Evolutionary conservation across 148 eudicot genomes (phyloP), one percentile per base, ranked within the genome.

Genomic region (Camellia granthamiana): DNA sequence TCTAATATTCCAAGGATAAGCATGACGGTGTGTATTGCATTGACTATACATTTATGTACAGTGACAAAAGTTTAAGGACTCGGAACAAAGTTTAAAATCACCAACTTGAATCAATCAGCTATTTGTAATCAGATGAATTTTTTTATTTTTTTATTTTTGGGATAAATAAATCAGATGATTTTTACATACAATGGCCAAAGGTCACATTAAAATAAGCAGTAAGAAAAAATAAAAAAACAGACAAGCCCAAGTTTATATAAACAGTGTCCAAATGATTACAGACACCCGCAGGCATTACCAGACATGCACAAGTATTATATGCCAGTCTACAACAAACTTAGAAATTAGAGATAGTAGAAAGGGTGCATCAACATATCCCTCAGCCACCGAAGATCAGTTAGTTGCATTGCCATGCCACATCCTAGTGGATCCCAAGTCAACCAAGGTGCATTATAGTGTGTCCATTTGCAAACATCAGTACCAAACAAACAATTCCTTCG

Each of bases 301-400:
- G 74, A 70, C 8, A 49, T 47, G 56, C 74, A 55, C 43, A 47
- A 4, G 47, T 10, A 70, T 46, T 7, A 70, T 19, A 70, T 3
- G 56, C 56, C 55, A 4, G 74, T 47, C 74, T 46, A 70, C 14
- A 70, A 70, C 56, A 70, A 8, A 70, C 74, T 47, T 43, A 44
- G 52, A 69, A 18, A 69, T 4, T 68, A 14, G 51, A 68, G 21
- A 18, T 46, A 46, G 9, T 44, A 44, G 55, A 69, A 46, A 70
- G 74, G 41, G 74, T 46, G 7, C 5, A 10, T 70, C 15, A n/a
- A 18, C 38, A 30, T 30, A 30, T 16, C 43, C 74, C 41, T 47
- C 43, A 19, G 38, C 74, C 38, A 70, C 30, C 15, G 46, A 69
- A 69, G 41, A 15, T 69, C 38, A 30, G 38, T 30, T 10, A 3